Percentiles rank a stretch among this genome's conserved stretches.
Conservation (phyloP, 139 green algal genomes). For the Haematococcus sp. region DNA sequence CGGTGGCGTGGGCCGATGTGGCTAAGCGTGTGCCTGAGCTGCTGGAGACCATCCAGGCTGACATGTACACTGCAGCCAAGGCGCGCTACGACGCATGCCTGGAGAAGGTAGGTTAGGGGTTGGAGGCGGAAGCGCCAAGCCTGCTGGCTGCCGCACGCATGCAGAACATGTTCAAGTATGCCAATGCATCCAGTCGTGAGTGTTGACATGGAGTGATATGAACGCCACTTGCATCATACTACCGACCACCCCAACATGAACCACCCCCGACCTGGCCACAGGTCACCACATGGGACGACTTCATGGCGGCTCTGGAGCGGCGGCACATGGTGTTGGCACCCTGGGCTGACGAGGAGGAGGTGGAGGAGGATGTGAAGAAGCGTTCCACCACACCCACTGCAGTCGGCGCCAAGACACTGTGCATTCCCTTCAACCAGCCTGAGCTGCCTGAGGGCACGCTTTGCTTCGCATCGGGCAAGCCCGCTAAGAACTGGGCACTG, state of each 20-base stretch:
- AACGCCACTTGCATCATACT: not conserved
- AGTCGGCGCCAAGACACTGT: slow-evolving; percentile 96
- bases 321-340: slow-evolving; percentile 93
- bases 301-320: slow-evolving; percentile 86
- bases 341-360: slow-evolving; percentile 74
- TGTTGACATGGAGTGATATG: no score
- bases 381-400: slow-evolving; percentile 69
- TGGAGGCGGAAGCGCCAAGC: not conserved
- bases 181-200: no score
- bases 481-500: slow-evolving; percentile 94
- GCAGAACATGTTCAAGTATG: no score
- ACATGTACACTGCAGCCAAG: slow-evolving; percentile 74
- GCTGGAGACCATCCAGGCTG: slow-evolving; percentile 82
- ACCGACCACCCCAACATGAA: not conserved
- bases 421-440: slow-evolving; percentile 93
- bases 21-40: slow-evolving; percentile 51
- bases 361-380: slow-evolving; percentile 93
- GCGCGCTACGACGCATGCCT: slow-evolving; percentile 59
- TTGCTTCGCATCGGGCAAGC: slow-evolving; percentile 93
- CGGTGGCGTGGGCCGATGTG: slow-evolving; percentile 77
- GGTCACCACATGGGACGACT: slow-evolving; percentile 87
- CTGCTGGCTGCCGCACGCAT: no score
- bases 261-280: not conserved
- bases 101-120: no score
- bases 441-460: slow-evolving; percentile 79